Conservation (phyloP, 129 eudicot genomes). For the Lactuca saligna region DNA sequence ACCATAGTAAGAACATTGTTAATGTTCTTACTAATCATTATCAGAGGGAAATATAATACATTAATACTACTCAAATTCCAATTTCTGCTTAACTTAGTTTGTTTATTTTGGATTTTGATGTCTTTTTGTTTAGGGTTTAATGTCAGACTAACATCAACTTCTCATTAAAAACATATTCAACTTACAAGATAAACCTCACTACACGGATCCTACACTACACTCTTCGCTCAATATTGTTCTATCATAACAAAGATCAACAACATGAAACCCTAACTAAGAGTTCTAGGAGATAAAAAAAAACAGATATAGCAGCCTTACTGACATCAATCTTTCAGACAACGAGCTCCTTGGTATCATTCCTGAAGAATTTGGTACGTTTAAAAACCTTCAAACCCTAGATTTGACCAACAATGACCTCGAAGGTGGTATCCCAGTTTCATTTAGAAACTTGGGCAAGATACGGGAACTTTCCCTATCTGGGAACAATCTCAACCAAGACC, state of each 20-base stretch:
- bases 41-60: neutral
- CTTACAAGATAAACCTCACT: too few relatives aligned
- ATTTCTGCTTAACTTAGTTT: too few relatives aligned
- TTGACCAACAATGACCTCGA: conserved; percentile 22
- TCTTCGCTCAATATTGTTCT: too few relatives aligned
- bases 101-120: too few relatives aligned
- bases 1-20: conserved; percentile 95
- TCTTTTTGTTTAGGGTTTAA: too few relatives aligned
- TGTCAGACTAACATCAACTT: too few relatives aligned
- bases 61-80: too few relatives aligned
- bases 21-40: conserved; percentile 91
- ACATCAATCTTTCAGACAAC: conserved; percentile 29
- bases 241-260: too few relatives aligned
- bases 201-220: too few relatives aligned
- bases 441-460: conserved; percentile 24
- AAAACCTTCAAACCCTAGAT: conserved; percentile 27
- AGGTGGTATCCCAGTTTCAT: conserved; percentile 33
- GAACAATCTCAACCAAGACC: conserved; percentile 25
- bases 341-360: conserved; percentile 25
- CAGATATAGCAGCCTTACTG: conserved; percentile 10
- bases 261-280: too few relatives aligned
- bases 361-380: conserved; percentile 26
- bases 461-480: conserved; percentile 22
- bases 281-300: too few relatives aligned
- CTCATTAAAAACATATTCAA: too few relatives aligned